Conservation (phyloP, 2,329 filamentous ascomycete genomes). For the Neofusicoccum umdonicola region DNA sequence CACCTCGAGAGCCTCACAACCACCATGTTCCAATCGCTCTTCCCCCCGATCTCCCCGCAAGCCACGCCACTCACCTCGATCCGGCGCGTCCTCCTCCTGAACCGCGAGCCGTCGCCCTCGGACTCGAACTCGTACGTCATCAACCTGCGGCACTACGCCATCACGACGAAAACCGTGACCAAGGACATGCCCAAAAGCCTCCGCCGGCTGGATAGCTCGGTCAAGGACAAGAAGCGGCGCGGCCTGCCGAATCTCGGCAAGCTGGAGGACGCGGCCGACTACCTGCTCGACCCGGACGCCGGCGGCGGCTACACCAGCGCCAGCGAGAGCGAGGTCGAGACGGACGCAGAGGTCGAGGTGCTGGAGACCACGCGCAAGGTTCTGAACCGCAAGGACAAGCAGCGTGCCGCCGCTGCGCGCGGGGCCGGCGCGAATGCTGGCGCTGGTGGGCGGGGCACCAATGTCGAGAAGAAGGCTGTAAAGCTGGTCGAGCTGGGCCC, state of each 20-base stretch:
- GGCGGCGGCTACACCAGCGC: constrained; percentile 81
- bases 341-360: constrained; percentile 93
- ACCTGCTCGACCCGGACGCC: constrained; percentile 76
- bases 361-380: constrained; percentile 62
- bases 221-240: constrained; percentile 66
- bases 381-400: constrained; percentile 53
- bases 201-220: constrained; percentile 78
- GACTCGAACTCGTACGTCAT: constrained; percentile 66
- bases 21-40: constrained; percentile 92
- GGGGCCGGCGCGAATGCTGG: constrained; percentile 24
- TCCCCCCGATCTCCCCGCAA: constrained; percentile 92
- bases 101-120: constrained; percentile 62
- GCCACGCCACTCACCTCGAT: constrained; percentile 88
- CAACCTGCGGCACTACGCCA: constrained; percentile 90
- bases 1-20: constrained; percentile 92
- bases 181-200: constrained; percentile 77
- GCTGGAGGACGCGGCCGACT: constrained; percentile 91
- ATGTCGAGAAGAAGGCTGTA: constrained; percentile 80
- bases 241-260: constrained; percentile 84
- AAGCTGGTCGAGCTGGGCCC: constrained; percentile 92
- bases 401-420: constrained; percentile 40
- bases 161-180: constrained; percentile 75
- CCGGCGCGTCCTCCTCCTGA: constrained; percentile 82
- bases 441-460: constrained; percentile 35
- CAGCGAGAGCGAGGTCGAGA: constrained; percentile 89